Conservation (phyloP, 2,329 filamentous ascomycete species). For the Aspergillus sclerotialis region DNA sequence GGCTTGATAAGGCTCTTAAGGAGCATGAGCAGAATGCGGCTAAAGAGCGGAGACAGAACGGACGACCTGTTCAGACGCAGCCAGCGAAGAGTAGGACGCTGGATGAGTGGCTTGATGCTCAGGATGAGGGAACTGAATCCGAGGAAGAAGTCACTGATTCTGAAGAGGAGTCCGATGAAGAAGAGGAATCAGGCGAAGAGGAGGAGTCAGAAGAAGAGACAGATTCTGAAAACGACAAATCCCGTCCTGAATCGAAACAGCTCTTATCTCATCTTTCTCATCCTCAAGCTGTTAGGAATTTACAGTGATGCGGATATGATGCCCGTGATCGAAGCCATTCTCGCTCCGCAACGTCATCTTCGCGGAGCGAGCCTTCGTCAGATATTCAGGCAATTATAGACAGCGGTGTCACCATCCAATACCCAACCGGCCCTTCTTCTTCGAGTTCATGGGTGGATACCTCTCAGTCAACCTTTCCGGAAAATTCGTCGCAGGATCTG, state of each 20-base stretch:
- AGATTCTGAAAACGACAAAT: conserved; percentile 39
- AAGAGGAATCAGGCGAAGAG: conserved; percentile 37
- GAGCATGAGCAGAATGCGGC: conserved; percentile 30
- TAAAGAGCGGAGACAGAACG: conserved; percentile 12
- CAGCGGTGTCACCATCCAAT: conserved; percentile 31
- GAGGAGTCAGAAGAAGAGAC: conserved; percentile 42
- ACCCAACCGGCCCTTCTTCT: conserved; percentile 30
- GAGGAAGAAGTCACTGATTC: conserved; percentile 45
- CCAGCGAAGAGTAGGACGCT: conserved; percentile 64
- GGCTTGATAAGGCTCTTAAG: conserved; percentile 36
- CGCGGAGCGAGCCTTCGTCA: conserved; percentile 27
- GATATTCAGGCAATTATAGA: conserved; percentile 32
- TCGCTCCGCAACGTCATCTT: conserved; percentile 26
- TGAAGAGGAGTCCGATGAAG: conserved; percentile 40
- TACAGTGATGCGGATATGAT: too few relatives aligned
- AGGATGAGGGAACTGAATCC: conserved; percentile 48
- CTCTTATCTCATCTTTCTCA: not conserved
- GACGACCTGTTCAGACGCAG: conserved; percentile 4
- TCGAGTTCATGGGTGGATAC: conserved; percentile 36
- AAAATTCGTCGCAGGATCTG: conserved; percentile 18
- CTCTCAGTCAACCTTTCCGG: conserved; percentile 16
- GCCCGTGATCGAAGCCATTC: conserved; percentile 20
- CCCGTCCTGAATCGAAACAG: not conserved
- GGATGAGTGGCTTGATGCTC: conserved; percentile 88
- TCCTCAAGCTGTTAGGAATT: conserved; percentile 4